phyloP scores from a whole-genome alignment of 73 alveolate genomes.

The Effrenium voratum region DNA sequence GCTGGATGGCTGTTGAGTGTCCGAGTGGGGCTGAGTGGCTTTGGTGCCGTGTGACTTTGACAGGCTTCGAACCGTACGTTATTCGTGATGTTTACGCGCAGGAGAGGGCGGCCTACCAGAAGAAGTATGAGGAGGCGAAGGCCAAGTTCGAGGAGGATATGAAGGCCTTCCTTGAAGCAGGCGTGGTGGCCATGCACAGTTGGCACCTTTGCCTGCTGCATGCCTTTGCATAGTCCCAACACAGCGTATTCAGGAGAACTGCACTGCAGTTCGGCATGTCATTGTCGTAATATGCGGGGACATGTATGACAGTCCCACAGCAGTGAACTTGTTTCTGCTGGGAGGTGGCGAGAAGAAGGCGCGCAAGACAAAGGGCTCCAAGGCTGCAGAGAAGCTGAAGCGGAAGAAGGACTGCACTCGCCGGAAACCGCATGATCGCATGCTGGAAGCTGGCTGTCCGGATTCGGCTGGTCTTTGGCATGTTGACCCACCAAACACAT shows the following conservation, averaged over 20 bases:
- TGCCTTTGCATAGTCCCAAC: not conserved
- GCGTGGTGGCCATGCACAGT: not conserved
- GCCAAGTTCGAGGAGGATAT: slow-evolving; percentile 16
- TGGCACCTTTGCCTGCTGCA: not conserved
- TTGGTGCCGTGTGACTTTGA: not conserved
- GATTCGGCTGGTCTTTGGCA: no score
- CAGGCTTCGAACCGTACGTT: not conserved
- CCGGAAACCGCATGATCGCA: no score
- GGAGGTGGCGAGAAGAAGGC: slow-evolving; percentile 14
- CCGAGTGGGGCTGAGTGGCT: not conserved
- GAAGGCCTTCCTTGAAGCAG: not conserved
- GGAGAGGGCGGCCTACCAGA: slow-evolving; percentile 23
- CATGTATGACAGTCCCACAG: no score
- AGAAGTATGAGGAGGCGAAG: slow-evolving; percentile 31
- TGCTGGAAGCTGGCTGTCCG: no score
- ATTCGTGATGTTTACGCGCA: not conserved
- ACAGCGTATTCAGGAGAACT: no score
- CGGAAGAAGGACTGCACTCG: slow-evolving; percentile 16
- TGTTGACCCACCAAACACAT: no score
- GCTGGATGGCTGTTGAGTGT: no score
- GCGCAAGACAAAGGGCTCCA: not conserved
- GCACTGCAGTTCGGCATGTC: no score
- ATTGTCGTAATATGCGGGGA: no score
- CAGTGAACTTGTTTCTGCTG: not conserved
- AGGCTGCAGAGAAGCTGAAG: not conserved